Conservation (phyloP, 148 eudicot genomes). For the Limonium bicolor region DNA sequence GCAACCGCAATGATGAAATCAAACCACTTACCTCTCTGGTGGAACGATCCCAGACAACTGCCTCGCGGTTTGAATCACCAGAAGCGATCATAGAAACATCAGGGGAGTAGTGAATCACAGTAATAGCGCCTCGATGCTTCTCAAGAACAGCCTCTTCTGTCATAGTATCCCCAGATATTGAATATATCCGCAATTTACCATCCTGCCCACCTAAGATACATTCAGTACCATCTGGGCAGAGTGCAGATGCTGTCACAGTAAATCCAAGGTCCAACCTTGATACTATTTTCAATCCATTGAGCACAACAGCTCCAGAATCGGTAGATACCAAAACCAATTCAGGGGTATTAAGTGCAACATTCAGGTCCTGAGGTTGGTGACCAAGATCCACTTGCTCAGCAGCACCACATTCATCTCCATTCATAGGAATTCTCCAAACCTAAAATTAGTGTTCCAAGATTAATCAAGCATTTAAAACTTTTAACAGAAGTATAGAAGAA, state of each 20-base stretch:
- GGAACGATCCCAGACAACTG: constrained; percentile 86
- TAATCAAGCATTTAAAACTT: too few relatives aligned
- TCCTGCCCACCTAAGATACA: constrained; percentile 76
- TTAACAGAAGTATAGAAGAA: too few relatives aligned
- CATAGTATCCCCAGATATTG: constrained; percentile 54
- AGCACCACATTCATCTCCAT: constrained; percentile 53
- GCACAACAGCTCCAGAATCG: constrained; percentile 68
- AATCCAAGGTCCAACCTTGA: constrained; percentile 58
- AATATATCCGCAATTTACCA: constrained; percentile 75
- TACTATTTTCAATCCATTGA: constrained; percentile 46
- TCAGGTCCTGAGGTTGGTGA: constrained; percentile 79
- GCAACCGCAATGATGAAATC: too few relatives aligned
- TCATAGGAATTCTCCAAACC: constrained; percentile 82
- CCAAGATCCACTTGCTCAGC: constrained; percentile 64
- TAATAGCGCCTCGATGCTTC: constrained; percentile 84
- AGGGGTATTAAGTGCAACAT: constrained; percentile 52
- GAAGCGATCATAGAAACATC: constrained; percentile 93
- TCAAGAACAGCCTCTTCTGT: constrained; percentile 78
- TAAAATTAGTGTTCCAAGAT: too few relatives aligned
- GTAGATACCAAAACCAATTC: constrained; percentile 56
- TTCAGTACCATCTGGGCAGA: constrained; percentile 80
- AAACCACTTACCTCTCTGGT: constrained; percentile 50
- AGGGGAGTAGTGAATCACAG: constrained; percentile 77
- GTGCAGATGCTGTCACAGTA: constrained; percentile 64
- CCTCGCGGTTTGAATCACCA: constrained; percentile 85